phyloP scores from a whole-genome alignment of 257 asterid species.

The Solanum piurae region DNA sequence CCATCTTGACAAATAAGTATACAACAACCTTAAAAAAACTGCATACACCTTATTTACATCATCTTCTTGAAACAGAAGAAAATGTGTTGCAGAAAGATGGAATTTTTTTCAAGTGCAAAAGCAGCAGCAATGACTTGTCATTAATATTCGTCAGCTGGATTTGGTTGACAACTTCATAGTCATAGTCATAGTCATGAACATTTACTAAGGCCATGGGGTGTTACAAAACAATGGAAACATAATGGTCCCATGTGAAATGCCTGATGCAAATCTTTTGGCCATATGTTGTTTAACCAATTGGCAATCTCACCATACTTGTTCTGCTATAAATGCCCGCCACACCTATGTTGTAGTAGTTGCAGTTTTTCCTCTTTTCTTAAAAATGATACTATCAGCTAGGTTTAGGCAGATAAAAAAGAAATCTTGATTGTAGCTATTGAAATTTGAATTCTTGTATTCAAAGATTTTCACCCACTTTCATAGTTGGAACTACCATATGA shows the following conservation, averaged over 20 bases:
- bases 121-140: neutral
- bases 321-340: neutral
- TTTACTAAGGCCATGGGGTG: conserved; percentile 13
- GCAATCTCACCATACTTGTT: neutral
- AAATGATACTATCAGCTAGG: neutral
- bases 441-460: neutral
- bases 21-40: neutral
- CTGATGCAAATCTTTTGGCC: neutral
- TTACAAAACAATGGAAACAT: conserved; percentile 5
- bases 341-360: neutral
- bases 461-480: neutral
- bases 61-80: neutral
- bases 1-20: conserved; percentile 4
- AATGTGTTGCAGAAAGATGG: neutral
- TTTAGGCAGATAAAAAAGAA: neutral
- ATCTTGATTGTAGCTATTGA: neutral
- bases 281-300: neutral
- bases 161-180: neutral
- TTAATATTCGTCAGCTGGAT: neutral
- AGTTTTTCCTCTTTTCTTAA: neutral
- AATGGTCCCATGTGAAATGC: conserved; percentile 12
- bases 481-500: neutral
- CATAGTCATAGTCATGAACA: neutral
- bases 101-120: neutral
- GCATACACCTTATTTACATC: neutral